Base-by-base conservation (phyloP, 345 rosid species). In the Brassica carinata region DNA sequence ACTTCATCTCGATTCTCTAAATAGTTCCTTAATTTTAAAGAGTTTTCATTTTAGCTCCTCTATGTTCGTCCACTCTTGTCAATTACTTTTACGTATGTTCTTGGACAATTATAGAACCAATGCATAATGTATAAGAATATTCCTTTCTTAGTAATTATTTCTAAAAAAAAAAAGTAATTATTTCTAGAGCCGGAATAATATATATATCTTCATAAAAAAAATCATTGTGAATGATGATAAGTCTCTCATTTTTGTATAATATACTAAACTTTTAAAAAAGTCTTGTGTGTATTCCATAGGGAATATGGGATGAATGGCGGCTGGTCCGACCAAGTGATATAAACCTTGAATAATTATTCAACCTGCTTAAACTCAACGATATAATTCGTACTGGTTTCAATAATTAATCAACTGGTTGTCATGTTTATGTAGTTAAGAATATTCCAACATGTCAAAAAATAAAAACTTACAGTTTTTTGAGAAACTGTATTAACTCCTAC, bases 1-100 rank as follows among this genome's bases (percentile, higher is more conserved):
- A 57, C 67, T 79, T 79, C 31, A 30, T 73, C 64, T 58, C 55
- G 77, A 79, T 79, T 79, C 64, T 29, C 30, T 70, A 71, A 33
- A 51, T 40, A 27, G 62, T 55, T 67, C 33, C 30, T 55, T 55
- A 51, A 51, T 34, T 23, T 4, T 8, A 9, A 14, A 7, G 43
- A 55, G 19, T n/a, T 53, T 53, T n/a, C 6, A 53, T 18, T 53
- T 53, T 53, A 17, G 9, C 18, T 55, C 3, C 58, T n/a, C 18
- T 23, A 55, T 17, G 26, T 55, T 15, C 61, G 26, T 55, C 61
- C 61, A 55, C 61, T 55, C 61, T 17, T 55, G 26, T 55, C 15
- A 17, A 18, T 51, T 14, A n/a, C 1, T n/a, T 18, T 7, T 5
- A 48, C 18, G 18, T 51, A 51, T n/a, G 58, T 51, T n/a, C 58